Base-by-base conservation (phyloP, 805 yeast species). In the Yarrowia porcina region DNA sequence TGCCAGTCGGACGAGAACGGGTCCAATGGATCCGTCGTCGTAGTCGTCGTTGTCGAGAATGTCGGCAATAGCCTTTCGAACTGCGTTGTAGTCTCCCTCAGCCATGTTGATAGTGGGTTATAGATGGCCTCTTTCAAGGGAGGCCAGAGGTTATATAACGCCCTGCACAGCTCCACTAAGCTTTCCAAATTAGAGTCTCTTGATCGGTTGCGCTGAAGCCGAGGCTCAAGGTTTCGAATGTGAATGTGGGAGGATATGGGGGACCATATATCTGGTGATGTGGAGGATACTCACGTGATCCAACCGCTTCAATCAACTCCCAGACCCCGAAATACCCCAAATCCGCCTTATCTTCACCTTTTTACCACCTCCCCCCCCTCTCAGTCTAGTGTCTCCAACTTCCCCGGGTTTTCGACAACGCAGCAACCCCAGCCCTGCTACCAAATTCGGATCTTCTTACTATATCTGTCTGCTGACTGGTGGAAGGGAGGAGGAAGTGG, bases 1-100 rank as follows among this genome's bases (percentile, higher is more conserved):
- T 27, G 96, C 88, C 63, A 89, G 79, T 69, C 96, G 83, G 23
- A 90, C 83, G 41, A 90, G 76, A 15, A 87, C 83, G 10, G 96
- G 97, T 0, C 92, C 87, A 25, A 86, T 83, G 4, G 87, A 82
- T 6, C 88, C 88, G 70, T 84, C 87, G 68, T 85, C 89, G 70
- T 79, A 82, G 60, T 77, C 85, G 65, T 79, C 82, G 35, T 76
- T 74, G 47, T 77, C 77, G 47, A 76, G 67, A 28, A 77, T 69
- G 38, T 69, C 66, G 20, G 67, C 60, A 39, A 77, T 74, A 9
- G 76, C 75, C 56, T 74, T 72, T 23, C 74, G 75, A 13, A 79
- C 79, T 4, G 73, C 75, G 18, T 67, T 68, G 71, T 78, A 79
- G 66, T 76, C 77, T 42, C 66, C 79, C 28, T 63, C 64, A 13